Evolutionary conservation across 2,329 filamentous ascomycete species (phyloP).

Genomic region (Apiospora arundinis): DNA sequence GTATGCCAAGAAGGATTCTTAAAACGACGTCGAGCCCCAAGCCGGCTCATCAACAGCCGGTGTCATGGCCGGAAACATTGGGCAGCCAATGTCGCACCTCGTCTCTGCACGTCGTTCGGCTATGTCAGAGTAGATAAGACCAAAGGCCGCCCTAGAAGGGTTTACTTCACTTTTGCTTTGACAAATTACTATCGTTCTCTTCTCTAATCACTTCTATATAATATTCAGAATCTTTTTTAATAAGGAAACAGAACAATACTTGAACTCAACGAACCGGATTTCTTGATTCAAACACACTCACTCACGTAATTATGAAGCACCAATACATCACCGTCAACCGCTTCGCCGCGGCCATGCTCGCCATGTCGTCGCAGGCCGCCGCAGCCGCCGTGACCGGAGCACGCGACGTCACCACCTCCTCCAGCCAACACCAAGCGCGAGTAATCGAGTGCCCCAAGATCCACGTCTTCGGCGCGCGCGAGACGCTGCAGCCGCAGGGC

Average conservation of each 20-base stretch:
- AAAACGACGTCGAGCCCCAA: neutral
- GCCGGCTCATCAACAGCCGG: constrained; percentile 3
- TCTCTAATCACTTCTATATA: neutral
- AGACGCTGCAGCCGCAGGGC: constrained; percentile 53
- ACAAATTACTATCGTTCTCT: neutral
- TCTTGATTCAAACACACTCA: neutral
- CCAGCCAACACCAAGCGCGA: neutral
- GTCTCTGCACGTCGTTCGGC: neutral
- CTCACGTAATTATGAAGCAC: neutral
- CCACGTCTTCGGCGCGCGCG: constrained; percentile 57
- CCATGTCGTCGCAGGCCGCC: neutral
- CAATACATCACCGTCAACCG: neutral
- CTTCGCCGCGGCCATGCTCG: neutral
- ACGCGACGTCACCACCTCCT: neutral
- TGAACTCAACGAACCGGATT: neutral
- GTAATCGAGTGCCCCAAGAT: constrained; percentile 46
- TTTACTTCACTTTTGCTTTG: neutral
- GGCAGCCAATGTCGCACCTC: neutral
- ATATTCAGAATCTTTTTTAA: neutral
- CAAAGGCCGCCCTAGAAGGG: neutral
- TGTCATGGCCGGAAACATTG: constrained; percentile 6
- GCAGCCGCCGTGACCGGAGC: neutral
- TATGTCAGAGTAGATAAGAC: neutral
- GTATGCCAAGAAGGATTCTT: neutral
- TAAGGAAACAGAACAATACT: neutral